Percentiles rank a stretch among this genome's conserved stretches.
phyloP scores from a whole-genome alignment of 768 basidiomycete genomes.

The Megacollybia marginata region DNA sequence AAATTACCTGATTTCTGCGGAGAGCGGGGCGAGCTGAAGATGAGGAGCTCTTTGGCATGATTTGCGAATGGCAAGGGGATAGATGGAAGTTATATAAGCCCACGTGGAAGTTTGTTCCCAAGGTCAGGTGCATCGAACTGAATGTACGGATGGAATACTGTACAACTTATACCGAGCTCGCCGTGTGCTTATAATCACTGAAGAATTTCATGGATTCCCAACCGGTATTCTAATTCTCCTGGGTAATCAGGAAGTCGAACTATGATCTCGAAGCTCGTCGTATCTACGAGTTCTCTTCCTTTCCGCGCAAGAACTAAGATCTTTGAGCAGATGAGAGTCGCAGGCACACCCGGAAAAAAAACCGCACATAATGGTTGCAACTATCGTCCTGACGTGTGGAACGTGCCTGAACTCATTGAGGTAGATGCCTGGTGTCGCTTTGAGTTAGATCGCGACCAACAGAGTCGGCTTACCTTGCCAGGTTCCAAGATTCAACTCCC shows the following conservation, averaged over 20 bases:
- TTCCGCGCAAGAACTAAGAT: too few species aligned
- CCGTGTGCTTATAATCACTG: too few species aligned
- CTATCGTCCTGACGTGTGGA: constrained; percentile 59
- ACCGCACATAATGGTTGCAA: constrained; percentile 75
- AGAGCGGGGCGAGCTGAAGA: constrained; percentile 52
- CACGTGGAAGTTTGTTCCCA: too few species aligned
- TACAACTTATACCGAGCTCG: too few species aligned
- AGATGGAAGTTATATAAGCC: background rate
- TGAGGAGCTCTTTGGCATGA: constrained; percentile 65
- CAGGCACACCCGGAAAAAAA: background rate
- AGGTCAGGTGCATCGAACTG: too few species aligned
- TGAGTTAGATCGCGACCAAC: background rate
- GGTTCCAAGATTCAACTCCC: constrained; percentile 73
- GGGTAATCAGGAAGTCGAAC: too few species aligned
- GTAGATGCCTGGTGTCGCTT: constrained; percentile 61
- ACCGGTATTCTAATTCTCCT: too few species aligned
- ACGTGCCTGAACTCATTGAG: constrained; percentile 76
- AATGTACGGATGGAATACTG: too few species aligned
- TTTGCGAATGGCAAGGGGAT: background rate
- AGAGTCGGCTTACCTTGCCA: constrained; percentile 69
- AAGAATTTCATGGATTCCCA: too few species aligned
- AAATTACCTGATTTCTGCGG: constrained; percentile 66
- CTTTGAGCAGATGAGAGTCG: too few species aligned
- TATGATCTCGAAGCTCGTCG: too few species aligned
- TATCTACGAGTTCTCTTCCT: too few species aligned